A percentile compares a stretch with the other conserved stretches of the same genome.
phyloP scores from a whole-genome alignment of 306 rosid genomes.

The Cicer chorassanicum region DNA sequence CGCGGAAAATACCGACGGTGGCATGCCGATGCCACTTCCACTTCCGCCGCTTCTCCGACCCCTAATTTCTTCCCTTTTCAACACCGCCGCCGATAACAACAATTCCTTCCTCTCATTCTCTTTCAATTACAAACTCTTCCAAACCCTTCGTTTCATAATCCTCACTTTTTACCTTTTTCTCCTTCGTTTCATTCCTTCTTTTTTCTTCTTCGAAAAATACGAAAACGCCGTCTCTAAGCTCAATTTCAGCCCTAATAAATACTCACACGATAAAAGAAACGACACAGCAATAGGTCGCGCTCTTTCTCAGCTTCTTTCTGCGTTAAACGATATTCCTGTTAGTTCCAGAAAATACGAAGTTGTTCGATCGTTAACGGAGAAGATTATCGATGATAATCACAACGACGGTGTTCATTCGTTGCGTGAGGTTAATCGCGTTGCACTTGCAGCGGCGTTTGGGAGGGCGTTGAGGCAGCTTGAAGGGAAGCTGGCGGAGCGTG shows the following conservation, averaged over 20 bases:
- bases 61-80: conserved; percentile 48
- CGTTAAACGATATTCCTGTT: conserved; percentile 64
- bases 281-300: conserved; percentile 65
- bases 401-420: conserved; percentile 51
- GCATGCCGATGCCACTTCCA: neutral
- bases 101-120: conserved; percentile 46
- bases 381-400: conserved; percentile 61
- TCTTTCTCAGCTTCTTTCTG: conserved; percentile 67
- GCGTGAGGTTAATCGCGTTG: conserved; percentile 63
- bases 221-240: neutral
- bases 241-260: neutral
- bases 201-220: conserved; percentile 35
- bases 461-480: conserved; percentile 61
- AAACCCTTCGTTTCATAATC: conserved; percentile 54
- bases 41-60: conserved; percentile 60
- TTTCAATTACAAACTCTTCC: conserved; percentile 51
- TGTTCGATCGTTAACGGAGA: conserved; percentile 72
- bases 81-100: conserved; percentile 52
- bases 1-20: neutral
- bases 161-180: conserved; percentile 46
- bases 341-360: conserved; percentile 77
- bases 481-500: conserved; percentile 38
- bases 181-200: conserved; percentile 59
- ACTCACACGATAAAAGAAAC: conserved; percentile 24
- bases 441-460: conserved; percentile 59